These are phyloP conservation scores for Puya raimondii DNA, from an alignment of 176 grass and related monocot species.

Conservation along the genomic window DNA sequence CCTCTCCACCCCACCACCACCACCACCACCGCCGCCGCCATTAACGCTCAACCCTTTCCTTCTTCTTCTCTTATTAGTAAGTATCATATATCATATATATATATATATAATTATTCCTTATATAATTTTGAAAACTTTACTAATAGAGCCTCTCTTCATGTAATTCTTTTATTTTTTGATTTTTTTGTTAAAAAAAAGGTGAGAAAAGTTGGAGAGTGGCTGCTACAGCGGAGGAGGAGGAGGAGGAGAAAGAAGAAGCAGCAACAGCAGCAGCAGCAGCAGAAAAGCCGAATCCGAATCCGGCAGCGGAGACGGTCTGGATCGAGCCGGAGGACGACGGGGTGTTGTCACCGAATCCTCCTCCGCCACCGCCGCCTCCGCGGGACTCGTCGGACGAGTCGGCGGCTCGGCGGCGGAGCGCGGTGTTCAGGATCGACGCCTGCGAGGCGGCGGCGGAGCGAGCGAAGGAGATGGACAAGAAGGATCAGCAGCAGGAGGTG, in stretches of 20 bases:
- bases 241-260: too few species aligned
- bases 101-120: too few species aligned
- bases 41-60: too few species aligned
- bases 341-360: slow-evolving; percentile 1
- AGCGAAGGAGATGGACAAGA: not conserved
- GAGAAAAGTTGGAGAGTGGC: too few species aligned
- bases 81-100: too few species aligned
- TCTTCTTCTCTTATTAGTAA: too few species aligned
- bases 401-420: not conserved
- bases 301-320: slow-evolving; percentile 1
- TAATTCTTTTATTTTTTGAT: too few species aligned
- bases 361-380: not conserved
- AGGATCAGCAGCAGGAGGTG: not conserved
- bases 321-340: slow-evolving; percentile 1
- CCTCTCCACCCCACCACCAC: slow-evolving; percentile 6
- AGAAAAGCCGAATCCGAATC: not conserved
- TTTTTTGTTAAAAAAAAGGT: too few species aligned
- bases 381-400: slow-evolving; percentile 20
- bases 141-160: too few species aligned
- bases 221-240: too few species aligned
- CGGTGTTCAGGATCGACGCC: slow-evolving; percentile 11
- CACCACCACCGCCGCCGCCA: not conserved
- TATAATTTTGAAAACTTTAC: too few species aligned
- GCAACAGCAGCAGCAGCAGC: too few species aligned
- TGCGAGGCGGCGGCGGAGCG: not conserved